Evolutionary conservation across 2,329 filamentous ascomycete species (phyloP), one percentile per base, ranked within the genome.

Genomic region (Botrytis hyacinthi): DNA sequence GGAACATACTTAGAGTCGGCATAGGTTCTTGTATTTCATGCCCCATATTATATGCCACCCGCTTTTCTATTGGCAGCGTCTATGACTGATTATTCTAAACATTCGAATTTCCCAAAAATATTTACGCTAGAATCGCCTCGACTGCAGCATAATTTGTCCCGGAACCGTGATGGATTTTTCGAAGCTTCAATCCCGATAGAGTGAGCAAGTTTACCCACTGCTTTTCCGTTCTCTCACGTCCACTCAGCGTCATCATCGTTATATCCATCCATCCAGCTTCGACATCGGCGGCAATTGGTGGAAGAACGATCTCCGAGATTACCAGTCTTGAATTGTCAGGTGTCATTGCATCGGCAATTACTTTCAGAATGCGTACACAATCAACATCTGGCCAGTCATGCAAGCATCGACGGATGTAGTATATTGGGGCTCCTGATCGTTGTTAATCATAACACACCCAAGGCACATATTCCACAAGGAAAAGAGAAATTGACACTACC

Each of bases 1-100:
- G 86, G 88, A 7, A 88, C 88, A 2, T 87, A 86, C 71, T 73
- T 91, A 48, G 78, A 80, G 71, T 76, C 75, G 67, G 60, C 73
- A 71, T 77, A 73, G 37, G 42, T 22, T 35, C 63, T 42, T n/a
- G 32, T 44, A 46, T 67, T 32, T 32, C 37, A 48, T 35, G 48
- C 26, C n/a, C n/a, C 26, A 26, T 61, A 26, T 60, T 44, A 42
- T 44, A n/a, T 57, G 54, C 48, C 37, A 40, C 37, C 51, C 18
- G 9, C 7, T 18, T 32, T 32, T 32, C 18, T 69, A 14, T 37
- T 26, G 35, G 37, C 51, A 44, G 48, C 35, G 14, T 22, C 3
- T 29, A 57, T 57, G 48, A 10, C 22, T 42, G 29, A 14, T 18
- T 6, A 16, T 32, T 57, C n/a, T n/a, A 29, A 57, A 57, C 22